Conservation (phyloP, 257 asterid species). For the Fraxinus anomala region DNA sequence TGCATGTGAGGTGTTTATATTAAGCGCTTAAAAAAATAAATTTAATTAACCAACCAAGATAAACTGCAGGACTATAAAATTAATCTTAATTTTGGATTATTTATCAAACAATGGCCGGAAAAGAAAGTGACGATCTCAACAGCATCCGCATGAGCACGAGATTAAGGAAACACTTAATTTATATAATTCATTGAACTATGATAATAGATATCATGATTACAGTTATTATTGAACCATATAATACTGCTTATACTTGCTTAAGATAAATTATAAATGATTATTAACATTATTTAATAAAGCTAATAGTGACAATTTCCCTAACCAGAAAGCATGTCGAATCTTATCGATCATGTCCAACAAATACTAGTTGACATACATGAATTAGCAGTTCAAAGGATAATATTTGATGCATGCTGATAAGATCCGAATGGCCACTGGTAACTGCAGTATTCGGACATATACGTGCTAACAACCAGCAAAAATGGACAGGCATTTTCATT, state of each 20-base stretch:
- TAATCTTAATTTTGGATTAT: not conserved
- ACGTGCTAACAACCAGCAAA: not conserved
- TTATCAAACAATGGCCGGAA: not conserved
- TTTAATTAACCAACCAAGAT: not conserved
- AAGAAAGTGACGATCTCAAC: not conserved
- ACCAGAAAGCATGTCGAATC: not conserved
- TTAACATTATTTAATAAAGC: too few relatives aligned
- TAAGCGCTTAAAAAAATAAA: not conserved
- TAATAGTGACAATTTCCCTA: not conserved
- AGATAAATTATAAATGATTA: not conserved
- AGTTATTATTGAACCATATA: too few relatives aligned
- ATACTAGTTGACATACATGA: not conserved
- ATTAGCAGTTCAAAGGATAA: not conserved
- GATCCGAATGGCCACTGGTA: not conserved
- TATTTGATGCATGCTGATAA: not conserved
- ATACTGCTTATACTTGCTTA: too few relatives aligned
- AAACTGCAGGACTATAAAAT: not conserved
- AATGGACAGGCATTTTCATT: not conserved
- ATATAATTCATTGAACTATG: not conserved
- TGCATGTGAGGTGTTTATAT: not conserved
- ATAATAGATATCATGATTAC: too few relatives aligned
- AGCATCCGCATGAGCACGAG: not conserved
- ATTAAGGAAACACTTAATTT: not conserved
- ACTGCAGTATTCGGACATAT: not conserved
- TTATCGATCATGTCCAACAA: not conserved